Evolutionary conservation across 192 early-diverging fungal genomes (phyloP).

Genomic region (Rhizoclosmatium globosum): DNA sequence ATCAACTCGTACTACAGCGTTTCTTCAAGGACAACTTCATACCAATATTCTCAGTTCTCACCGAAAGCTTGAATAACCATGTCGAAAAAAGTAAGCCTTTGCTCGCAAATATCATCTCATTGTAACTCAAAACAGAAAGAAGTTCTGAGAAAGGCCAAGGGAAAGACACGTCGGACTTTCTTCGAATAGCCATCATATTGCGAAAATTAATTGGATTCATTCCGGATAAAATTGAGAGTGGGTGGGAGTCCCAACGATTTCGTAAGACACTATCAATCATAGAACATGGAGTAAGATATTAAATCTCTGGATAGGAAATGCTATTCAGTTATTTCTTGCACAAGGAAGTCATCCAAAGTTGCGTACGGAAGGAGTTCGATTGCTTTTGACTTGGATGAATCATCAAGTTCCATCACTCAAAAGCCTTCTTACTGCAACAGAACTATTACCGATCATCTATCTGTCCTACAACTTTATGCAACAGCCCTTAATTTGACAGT

Average conservation of each 20-base stretch:
- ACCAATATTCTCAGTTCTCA: conserved; percentile 72
- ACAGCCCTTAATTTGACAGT: conserved; percentile 64
- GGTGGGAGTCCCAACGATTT: conserved; percentile 70
- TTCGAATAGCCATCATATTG: conserved; percentile 70
- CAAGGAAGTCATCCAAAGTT: conserved; percentile 74
- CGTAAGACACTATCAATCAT: background rate
- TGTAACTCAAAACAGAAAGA: too few species aligned
- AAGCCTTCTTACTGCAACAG: background rate
- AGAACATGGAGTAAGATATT: background rate
- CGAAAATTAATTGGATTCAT: conserved; percentile 73
- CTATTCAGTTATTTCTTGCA: conserved; percentile 70
- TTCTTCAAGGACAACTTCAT: conserved; percentile 82
- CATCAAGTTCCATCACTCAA: conserved; percentile 45
- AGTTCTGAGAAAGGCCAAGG: conserved; percentile 34
- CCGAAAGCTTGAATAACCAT: conserved; percentile 72
- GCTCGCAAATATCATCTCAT: background rate
- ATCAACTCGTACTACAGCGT: conserved; percentile 45
- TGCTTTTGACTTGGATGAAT: conserved; percentile 80
- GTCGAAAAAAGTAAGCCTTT: conserved; percentile 71
- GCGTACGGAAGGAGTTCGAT: conserved; percentile 74
- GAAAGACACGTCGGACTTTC: conserved; percentile 73
- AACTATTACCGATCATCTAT: background rate
- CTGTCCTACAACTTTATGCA: conserved; percentile 55
- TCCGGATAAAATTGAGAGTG: conserved; percentile 72
- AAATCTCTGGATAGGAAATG: conserved; percentile 52